Evolutionary conservation across 1,284 basidiomycete genomes (phyloP).

Genomic region (Cryptococcus floricola): DNA sequence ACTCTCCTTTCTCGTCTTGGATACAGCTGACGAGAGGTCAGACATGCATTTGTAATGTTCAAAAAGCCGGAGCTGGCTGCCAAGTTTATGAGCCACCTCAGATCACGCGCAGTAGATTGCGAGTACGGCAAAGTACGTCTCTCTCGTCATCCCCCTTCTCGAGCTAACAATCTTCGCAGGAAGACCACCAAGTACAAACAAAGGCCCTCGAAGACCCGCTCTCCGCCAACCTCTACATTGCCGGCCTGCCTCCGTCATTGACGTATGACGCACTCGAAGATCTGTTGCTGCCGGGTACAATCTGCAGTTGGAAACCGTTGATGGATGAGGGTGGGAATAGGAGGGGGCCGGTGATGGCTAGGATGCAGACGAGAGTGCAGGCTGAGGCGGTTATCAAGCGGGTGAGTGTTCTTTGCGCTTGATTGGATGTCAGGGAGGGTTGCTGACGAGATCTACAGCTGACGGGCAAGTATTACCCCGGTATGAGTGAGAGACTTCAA

Average conservation of each 20-base stretch:
- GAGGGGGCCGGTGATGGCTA: conserved; percentile 34
- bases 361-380: conserved; percentile 31
- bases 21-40: neutral
- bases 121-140: conserved; percentile 28
- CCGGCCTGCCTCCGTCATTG: conserved; percentile 28
- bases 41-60: conserved; percentile 37
- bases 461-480: conserved; percentile 22
- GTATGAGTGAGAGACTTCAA: conserved; percentile 27
- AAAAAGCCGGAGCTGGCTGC: conserved; percentile 21
- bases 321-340: conserved; percentile 29
- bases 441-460: conserved; percentile 14
- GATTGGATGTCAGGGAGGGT: neutral
- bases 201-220: conserved; percentile 36
- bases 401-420: conserved; percentile 15
- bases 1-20: neutral
- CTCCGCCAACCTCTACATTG: conserved; percentile 41
- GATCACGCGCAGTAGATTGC: conserved; percentile 14
- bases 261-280: conserved; percentile 25
- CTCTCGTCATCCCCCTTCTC: neutral
- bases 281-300: conserved; percentile 23
- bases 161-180: conserved; percentile 13
- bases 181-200: conserved; percentile 37
- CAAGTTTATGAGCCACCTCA: conserved; percentile 24
- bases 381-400: conserved; percentile 33
- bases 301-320: conserved; percentile 33